Evolutionary conservation across 306 rosid species (phyloP), one percentile per base, ranked within the genome.

Genomic region (Morella rubra): DNA sequence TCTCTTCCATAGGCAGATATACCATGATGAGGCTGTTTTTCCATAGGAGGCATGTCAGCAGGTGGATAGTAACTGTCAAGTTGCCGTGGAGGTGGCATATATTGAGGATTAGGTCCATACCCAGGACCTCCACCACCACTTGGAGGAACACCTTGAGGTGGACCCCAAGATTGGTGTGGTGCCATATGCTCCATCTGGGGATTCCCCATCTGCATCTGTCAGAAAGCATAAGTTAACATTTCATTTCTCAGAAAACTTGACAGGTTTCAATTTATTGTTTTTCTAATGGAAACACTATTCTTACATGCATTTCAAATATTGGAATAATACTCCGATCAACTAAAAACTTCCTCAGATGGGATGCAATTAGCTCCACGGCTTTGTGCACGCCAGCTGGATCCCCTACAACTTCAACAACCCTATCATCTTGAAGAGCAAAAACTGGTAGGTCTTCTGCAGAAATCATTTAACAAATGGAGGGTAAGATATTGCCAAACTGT

Each of bases 1-100:
- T 96, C 99, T 77, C 97, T 89, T 72, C 98, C 97, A 81, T 93
- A 96, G 58, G 97, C 93, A 64, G 97, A 91, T 77, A 96, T 92
- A 75, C 99, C 99, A 67, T 96, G 98, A 84, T 96, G 98, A 71
- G 97, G 96, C 77, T 88, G 99, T 79, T 84, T 93, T 71, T 96
- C 97, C 84, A 93, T 84, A 24, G 95, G 88, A 14, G 93, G 90
- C 81, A 91, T 69, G 53, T 93, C 98, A 54, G 89, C 84, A 40
- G 91, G 89, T 62, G 85, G 90, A 81, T 93, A 96, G 84, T 88
- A 96, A 84, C 77, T 91, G 71, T 93, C 99, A 49, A 53, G 84
- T 70, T 89, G 99, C 42, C 94, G 89, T 0, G 91, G 91, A 76
- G 97, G 93, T 66, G 99, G 97, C 93, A 91, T 80, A 85, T 92